Base-by-base conservation (phyloP, 495 filamentous ascomycete species). In the Tuber umbilicatum region DNA sequence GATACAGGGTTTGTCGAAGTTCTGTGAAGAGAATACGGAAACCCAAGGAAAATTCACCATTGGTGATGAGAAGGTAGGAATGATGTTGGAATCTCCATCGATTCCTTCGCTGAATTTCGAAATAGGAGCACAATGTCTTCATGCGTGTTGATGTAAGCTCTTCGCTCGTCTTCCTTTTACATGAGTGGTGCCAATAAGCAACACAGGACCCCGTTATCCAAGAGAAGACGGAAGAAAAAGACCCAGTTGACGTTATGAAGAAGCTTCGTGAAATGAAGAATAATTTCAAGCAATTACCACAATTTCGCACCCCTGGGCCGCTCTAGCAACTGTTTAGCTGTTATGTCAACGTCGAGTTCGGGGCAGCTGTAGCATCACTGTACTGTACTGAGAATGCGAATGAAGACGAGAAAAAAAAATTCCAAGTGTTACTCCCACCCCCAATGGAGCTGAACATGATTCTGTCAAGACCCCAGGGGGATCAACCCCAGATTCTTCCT, bases 41-140 rank as follows among this genome's bases (percentile, higher is more conserved):
- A 98, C 95, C 73, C 93, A 97, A 84, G 95, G 95, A 37, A 94
- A 93, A 82, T 97, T 97, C 79, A 99, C 95, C 0, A 98, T 99
- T 83, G 94, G 92, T 0, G 94, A 99, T 83, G 95, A 99, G 84
- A 99, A 99, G 91, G 93, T 94, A 84, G 78, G 84, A 77, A 12
- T 35, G 64, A 27, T 64, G 14, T 19, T 17, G 27, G 27, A 35
- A 64, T 17, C 35, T 64, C 3, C n/a, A 14, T 27, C 27, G 4
- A 16, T 14, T 1, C 27, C 17, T 43, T 71, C 19, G 69, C 55
- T 78, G n/a, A 55, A 17, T 19, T 14, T 43, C 50, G 50, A 64
- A 10, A 5, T 81, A 96, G 94, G 84, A 93, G 83, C 94, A 98
- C 83, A 99, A 99, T 82, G 94, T 97, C 4, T 99, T 99, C 80